These are phyloP conservation scores for Articulospora tetracladia DNA, from an alignment of 495 filamentous ascomycete genomes.

Conservation along the genomic window DNA sequence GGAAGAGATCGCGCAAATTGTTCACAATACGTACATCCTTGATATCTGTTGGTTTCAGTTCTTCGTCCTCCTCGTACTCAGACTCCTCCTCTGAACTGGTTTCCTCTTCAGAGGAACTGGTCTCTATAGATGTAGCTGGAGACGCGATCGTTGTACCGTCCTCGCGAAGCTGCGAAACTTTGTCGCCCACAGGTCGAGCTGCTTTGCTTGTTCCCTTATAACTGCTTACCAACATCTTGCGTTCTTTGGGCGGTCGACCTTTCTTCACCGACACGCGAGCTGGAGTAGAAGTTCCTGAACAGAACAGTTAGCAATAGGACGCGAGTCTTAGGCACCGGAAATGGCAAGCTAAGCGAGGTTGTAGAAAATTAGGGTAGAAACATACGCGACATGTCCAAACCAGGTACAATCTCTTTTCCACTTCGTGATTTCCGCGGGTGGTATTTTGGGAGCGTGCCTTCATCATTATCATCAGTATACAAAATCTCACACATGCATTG, in stretches of 20 bases:
- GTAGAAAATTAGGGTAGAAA: background rate
- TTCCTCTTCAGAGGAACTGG: constrained; percentile 25
- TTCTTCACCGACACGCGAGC: constrained; percentile 10
- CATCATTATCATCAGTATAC: background rate
- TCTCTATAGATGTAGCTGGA: constrained; percentile 28
- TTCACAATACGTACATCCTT: constrained; percentile 18
- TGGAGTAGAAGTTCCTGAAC: constrained; percentile 12
- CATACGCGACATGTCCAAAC: constrained; percentile 22
- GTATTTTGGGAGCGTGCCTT: constrained; percentile 21
- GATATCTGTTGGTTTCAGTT: constrained; percentile 10
- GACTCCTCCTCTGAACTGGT: constrained; percentile 23
- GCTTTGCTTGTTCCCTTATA: constrained; percentile 14
- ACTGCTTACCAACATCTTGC: constrained; percentile 8
- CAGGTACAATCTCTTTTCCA: constrained; percentile 19
- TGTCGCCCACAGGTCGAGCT: background rate
- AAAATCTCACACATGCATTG: background rate
- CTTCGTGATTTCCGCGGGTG: constrained; percentile 18
- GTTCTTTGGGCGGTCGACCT: constrained; percentile 11
- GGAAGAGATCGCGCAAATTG: background rate
- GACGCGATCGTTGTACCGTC: constrained; percentile 26
- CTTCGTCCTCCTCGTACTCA: constrained; percentile 23
- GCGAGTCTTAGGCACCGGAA: background rate
- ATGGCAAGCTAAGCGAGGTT: background rate
- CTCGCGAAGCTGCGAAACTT: constrained; percentile 6
- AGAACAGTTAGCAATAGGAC: background rate